Evolutionary conservation across 805 yeast species (phyloP).

Genomic region (Cephaloascus fragrans): DNA sequence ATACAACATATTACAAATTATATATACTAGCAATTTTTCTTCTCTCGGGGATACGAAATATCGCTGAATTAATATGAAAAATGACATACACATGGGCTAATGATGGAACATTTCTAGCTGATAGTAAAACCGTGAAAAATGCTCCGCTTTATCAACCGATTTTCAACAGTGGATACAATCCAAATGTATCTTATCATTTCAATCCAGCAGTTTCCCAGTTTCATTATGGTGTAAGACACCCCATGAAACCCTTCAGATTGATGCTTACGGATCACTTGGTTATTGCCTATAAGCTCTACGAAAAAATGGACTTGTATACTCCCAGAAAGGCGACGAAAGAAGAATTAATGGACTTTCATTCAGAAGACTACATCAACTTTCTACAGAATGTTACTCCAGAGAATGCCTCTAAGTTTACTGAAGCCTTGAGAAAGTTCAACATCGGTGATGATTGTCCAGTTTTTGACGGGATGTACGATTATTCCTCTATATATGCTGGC

Average conservation of each 20-base stretch:
- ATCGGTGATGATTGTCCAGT: conserved; percentile 94
- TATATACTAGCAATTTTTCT: no score
- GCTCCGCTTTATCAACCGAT: conserved; percentile 20
- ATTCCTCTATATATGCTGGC: conserved; percentile 82
- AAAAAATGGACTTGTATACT: conserved; percentile 80
- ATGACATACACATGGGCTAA: conserved; percentile 3
- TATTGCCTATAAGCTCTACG: conserved; percentile 73
- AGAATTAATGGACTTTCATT: conserved; percentile 75
- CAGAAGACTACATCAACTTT: conserved; percentile 78
- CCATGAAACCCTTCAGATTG: conserved; percentile 96
- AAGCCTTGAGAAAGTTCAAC: conserved; percentile 60
- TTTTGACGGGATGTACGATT: conserved; percentile 90
- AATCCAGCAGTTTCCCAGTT: conserved; percentile 72
- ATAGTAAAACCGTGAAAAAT: conserved; percentile 19
- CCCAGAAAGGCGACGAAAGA: conserved; percentile 77
- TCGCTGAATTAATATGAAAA: no score
- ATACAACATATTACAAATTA: not conserved
- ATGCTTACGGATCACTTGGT: conserved; percentile 92
- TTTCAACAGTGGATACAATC: conserved; percentile 19
- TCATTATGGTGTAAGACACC: conserved; percentile 90
- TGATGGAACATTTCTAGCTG: conserved; percentile 18
- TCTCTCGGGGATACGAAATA: no score
- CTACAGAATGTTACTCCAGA: conserved; percentile 72
- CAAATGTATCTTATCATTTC: conserved; percentile 78
- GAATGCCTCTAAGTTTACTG: conserved; percentile 47